Conservation (phyloP, 257 asterid genomes). For the Ajuga chamaepitys region DNA sequence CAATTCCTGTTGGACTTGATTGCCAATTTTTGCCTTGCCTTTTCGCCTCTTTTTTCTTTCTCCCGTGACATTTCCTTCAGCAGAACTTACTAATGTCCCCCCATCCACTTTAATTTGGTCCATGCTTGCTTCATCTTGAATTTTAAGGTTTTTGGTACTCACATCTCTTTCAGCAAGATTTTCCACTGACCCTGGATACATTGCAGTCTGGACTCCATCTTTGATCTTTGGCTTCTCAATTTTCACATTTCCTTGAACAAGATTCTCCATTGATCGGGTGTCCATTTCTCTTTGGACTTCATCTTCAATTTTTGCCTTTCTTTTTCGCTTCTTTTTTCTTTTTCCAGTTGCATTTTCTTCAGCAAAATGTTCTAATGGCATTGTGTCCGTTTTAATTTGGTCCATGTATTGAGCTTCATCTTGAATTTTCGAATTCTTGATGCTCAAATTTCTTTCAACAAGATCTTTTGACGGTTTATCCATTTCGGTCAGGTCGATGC, state of each 20-base stretch:
- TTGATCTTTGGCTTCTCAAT: slow-evolving; percentile 1
- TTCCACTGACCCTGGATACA: neutral
- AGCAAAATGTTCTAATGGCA: slow-evolving; percentile 11
- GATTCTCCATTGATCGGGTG: neutral
- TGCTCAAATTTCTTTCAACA: slow-evolving; percentile 1
- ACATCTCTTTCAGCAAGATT: slow-evolving; percentile 11
- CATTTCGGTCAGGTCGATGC: neutral
- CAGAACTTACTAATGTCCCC: neutral
- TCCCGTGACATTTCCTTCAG: neutral
- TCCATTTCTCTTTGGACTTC: slow-evolving; percentile 2
- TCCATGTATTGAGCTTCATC: slow-evolving; percentile 14
- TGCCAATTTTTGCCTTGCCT: slow-evolving; percentile 5
- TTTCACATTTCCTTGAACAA: neutral
- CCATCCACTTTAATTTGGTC: neutral
- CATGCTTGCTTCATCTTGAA: neutral
- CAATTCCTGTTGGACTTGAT: neutral
- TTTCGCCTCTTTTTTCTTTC: neutral
- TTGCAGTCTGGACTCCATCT: neutral
- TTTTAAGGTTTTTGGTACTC: neutral
- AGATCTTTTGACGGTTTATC: neutral
- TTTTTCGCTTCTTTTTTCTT: slow-evolving; percentile 10
- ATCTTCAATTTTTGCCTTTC: neutral
- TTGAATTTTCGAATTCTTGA: neutral
- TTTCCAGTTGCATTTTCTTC: slow-evolving; percentile 12
- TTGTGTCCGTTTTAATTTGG: slow-evolving; percentile 5